phyloP scores from a whole-genome alignment of 2,329 filamentous ascomycete genomes.

The Aureobasidium sp. region DNA sequence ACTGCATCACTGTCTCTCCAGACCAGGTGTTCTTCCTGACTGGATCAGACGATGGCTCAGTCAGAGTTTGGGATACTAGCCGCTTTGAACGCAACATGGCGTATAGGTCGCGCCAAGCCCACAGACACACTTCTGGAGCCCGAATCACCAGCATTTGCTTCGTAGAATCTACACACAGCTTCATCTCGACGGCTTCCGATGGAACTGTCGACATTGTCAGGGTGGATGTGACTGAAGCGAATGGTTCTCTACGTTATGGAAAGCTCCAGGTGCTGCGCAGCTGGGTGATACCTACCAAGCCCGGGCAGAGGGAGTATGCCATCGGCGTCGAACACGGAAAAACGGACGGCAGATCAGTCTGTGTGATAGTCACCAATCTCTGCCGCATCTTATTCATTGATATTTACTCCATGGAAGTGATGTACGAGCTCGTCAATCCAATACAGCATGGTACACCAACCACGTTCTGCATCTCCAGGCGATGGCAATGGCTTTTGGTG shows the following conservation, averaged over 20 bases:
- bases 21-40: conserved; percentile 95
- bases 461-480: conserved; percentile 81
- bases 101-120: conserved; percentile 77
- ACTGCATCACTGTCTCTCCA: conserved; percentile 71
- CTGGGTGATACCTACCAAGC: conserved; percentile 56
- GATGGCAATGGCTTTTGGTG: conserved; percentile 81
- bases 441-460: conserved; percentile 87
- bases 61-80: conserved; percentile 89
- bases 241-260: conserved; percentile 58
- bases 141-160: conserved; percentile 81
- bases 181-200: conserved; percentile 83
- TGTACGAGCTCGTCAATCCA: conserved; percentile 78
- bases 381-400: conserved; percentile 81
- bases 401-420: conserved; percentile 72
- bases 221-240: conserved; percentile 58
- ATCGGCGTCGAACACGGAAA: conserved; percentile 92
- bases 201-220: conserved; percentile 86
- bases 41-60: conserved; percentile 80
- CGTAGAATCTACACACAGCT: conserved; percentile 88
- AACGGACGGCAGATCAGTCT: conserved; percentile 69
- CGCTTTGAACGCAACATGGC: conserved; percentile 87
- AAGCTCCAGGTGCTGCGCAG: conserved; percentile 70
- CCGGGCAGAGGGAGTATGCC: conserved; percentile 56
- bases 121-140: conserved; percentile 64
- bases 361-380: conserved; percentile 79